Conservation (phyloP, 1,284 basidiomycete species). For the Ustilago curta region DNA sequence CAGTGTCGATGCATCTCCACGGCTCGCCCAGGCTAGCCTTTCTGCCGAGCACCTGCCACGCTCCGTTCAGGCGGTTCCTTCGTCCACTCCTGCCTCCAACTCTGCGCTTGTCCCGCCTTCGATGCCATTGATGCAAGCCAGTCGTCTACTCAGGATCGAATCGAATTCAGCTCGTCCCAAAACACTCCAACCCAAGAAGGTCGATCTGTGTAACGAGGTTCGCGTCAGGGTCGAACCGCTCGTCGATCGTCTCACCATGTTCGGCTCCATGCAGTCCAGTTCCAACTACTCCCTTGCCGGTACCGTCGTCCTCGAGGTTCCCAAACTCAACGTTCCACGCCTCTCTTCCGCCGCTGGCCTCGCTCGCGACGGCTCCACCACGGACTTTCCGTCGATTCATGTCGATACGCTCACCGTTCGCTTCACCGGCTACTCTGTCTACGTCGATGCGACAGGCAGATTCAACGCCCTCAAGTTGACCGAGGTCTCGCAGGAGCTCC, state of each 20-base stretch:
- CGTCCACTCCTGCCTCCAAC: not conserved
- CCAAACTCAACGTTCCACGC: constrained; percentile 32
- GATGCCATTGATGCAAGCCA: constrained; percentile 38
- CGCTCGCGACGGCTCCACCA: constrained; percentile 16
- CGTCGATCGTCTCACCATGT: constrained; percentile 63
- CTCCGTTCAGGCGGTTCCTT: not conserved
- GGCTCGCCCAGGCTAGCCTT: constrained; percentile 21
- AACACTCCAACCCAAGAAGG: constrained; percentile 12
- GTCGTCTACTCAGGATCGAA: constrained; percentile 24
- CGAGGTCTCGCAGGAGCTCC: constrained; percentile 54
- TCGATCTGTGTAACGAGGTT: constrained; percentile 30
- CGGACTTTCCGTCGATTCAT: constrained; percentile 31
- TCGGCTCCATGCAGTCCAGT: constrained; percentile 66
- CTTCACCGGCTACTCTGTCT: constrained; percentile 64
- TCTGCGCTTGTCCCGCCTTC: constrained; percentile 18
- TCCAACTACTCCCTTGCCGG: constrained; percentile 68
- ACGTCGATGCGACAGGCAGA: constrained; percentile 63
- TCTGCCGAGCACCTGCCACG: constrained; percentile 36
- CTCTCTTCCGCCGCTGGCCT: constrained; percentile 31
- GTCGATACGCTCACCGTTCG: constrained; percentile 51
- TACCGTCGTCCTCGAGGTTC: constrained; percentile 48
- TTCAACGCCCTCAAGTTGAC: constrained; percentile 61
- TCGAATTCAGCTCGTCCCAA: constrained; percentile 13
- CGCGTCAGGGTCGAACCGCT: constrained; percentile 51
- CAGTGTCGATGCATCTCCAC: not conserved